A percentile compares a stretch with the other conserved stretches of the same genome.
Evolutionary conservation across 2,329 filamentous ascomycete species (phyloP).

Genomic region (Thermoascus crustaceus): DNA sequence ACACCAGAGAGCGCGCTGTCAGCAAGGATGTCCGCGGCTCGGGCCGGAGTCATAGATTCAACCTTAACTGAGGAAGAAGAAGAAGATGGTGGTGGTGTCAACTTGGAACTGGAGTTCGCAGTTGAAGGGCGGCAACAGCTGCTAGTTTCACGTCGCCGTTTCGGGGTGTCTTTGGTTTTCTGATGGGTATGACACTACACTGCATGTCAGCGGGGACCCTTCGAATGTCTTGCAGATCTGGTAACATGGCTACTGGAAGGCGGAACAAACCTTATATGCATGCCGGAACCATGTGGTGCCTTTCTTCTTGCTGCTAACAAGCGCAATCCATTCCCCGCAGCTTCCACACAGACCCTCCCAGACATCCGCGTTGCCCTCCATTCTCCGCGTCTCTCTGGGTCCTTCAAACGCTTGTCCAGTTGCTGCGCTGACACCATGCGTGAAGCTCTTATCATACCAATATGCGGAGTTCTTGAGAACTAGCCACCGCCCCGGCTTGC

Average conservation of each 20-base stretch:
- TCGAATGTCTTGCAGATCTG: too few relatives aligned
- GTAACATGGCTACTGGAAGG: constrained; percentile 9
- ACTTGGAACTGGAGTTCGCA: constrained; percentile 3
- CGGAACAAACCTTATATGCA: constrained; percentile 64
- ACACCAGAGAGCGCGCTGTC: neutral
- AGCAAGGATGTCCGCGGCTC: neutral
- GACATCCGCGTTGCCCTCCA: constrained; percentile 63
- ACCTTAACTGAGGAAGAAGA: too few relatives aligned
- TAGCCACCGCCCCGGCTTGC: constrained; percentile 77
- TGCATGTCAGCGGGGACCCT: too few relatives aligned
- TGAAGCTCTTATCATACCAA: constrained; percentile 90
- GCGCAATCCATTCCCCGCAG: constrained; percentile 25
- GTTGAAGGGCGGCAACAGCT: constrained; percentile 34
- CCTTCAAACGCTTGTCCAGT: constrained; percentile 72
- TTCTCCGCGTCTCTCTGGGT: constrained; percentile 64
- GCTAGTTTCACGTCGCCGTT: constrained; percentile 57
- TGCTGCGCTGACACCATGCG: constrained; percentile 75
- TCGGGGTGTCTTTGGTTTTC: constrained; percentile 63
- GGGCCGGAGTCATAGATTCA: too few relatives aligned
- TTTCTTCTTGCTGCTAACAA: constrained; percentile 71
- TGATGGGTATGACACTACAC: constrained; percentile 62
- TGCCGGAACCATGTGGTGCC: constrained; percentile 89
- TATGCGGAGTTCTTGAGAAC: constrained; percentile 85
- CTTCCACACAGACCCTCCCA: constrained; percentile 32
- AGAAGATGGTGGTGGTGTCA: neutral